Evolutionary conservation across 257 asterid genomes (phyloP), one percentile per base, ranked within the genome.

Genomic region (Dorcoceras hygrometricum): DNA sequence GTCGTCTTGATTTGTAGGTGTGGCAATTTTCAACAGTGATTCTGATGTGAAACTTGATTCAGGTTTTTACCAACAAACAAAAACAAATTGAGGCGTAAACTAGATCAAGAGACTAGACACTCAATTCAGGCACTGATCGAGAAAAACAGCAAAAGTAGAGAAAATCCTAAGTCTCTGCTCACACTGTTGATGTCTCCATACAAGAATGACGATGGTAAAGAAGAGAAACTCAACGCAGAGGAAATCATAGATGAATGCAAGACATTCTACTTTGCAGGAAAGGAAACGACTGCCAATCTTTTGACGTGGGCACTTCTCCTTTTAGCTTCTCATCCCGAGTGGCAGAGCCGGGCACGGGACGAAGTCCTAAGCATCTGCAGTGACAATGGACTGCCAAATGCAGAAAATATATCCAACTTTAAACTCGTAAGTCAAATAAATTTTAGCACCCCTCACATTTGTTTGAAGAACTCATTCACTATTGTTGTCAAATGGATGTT

Each of bases 251-350:
- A 82, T 43, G 94, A 88, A 71, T 88, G 94, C 84, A 83, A 88
- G 80, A 86, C 94, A 11, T 86, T 88, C 70, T 88, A 88, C 81
- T 88, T 88, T 77, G 91, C 94, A 19, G 96, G 96, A 63, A 83
- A 80, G 70, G 94, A 84, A 70, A 86, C 91, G 32, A 84, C 96
- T 56, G 90, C 95, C 55, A 81, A 78, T 71, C 78, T 86, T 5
- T 62, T 89, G 72, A 82, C 89, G 2, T 89, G 96, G 96, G 68
- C 77, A 8, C 81, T 89, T 63, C 77, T 89, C 36, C 96, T 89
- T 36, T 66, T 89, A 62, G 91, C 91, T 34, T 39, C 58, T 56
- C 88, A 86, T 79, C 91, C 78, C 61, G 91, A 89, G 36, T 89
- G 94, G 91, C 96, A 82, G 70, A 72, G 20, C 1, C 73, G 73